These are phyloP conservation scores for Monosporozyma solicola DNA, from an alignment of 805 yeast genomes.

Conservation along the genomic window DNA sequence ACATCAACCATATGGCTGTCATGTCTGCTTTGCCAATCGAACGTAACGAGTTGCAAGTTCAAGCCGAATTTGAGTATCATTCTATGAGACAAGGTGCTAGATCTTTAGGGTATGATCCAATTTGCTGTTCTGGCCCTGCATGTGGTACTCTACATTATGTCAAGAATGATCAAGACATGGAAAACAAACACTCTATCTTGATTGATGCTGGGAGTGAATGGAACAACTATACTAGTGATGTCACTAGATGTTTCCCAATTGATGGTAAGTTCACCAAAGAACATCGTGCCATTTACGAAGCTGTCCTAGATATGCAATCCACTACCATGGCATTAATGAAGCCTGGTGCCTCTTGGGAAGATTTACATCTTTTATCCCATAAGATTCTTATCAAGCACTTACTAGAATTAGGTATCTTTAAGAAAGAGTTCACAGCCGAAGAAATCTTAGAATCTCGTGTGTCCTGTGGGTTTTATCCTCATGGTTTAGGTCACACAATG, in stretches of 20 bases:
- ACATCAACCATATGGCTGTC: slow-evolving; percentile 80
- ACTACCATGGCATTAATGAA: slow-evolving; percentile 61
- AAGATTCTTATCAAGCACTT: slow-evolving; percentile 63
- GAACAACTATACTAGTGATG: slow-evolving; percentile 87
- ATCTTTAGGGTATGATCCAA: slow-evolving; percentile 84
- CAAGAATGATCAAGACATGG: slow-evolving; percentile 61
- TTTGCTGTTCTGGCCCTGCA: slow-evolving; percentile 87
- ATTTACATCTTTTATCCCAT: slow-evolving; percentile 73
- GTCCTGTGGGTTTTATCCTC: slow-evolving; percentile 82
- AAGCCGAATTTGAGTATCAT: slow-evolving; percentile 92
- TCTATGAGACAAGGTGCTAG: slow-evolving; percentile 91
- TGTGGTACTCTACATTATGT: slow-evolving; percentile 89
- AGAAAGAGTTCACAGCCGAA: slow-evolving; percentile 42
- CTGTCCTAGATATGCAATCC: slow-evolving; percentile 76
- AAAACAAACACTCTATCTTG: slow-evolving; percentile 54
- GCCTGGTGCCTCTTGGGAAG: slow-evolving; percentile 85
- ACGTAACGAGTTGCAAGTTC: slow-evolving; percentile 79
- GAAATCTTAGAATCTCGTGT: slow-evolving; percentile 65
- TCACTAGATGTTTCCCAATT: slow-evolving; percentile 91
- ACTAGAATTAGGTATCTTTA: slow-evolving; percentile 67
- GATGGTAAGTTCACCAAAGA: slow-evolving; percentile 85
- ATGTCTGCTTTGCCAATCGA: slow-evolving; percentile 91
- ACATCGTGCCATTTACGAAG: slow-evolving; percentile 69
- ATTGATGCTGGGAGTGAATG: slow-evolving; percentile 98
- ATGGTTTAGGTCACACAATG: slow-evolving; percentile 87